Conservation (phyloP, 225 moss, liverwort and hornwort genomes). For the Antitrichia curtipendula region DNA sequence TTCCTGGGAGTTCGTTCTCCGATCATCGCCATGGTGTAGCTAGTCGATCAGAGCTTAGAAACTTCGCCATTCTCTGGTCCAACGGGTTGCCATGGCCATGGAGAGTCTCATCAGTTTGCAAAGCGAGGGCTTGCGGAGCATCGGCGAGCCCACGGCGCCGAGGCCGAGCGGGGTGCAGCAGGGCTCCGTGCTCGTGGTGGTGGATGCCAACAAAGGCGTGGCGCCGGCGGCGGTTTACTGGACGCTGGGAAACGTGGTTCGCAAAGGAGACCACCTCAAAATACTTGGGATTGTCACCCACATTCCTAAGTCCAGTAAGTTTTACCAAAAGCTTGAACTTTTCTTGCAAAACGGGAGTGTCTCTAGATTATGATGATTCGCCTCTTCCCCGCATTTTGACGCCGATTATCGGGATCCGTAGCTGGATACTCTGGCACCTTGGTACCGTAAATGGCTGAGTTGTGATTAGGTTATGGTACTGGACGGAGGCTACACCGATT, state of each 20-base stretch:
- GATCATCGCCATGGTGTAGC: background rate
- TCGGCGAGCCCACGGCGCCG: conserved; percentile 5
- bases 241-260: conserved; percentile 20
- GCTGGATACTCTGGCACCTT: background rate
- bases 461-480: background rate
- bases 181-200: conserved; percentile 23
- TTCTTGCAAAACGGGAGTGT: background rate
- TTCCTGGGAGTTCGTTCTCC: background rate
- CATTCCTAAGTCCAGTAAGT: conserved; percentile 22
- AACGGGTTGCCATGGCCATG: background rate
- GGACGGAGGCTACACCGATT: background rate
- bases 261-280: conserved; percentile 30
- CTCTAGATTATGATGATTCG: background rate
- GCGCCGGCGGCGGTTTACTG: conserved; percentile 13
- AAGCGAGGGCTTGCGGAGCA: conserved; percentile 1
- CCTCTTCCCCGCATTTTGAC: background rate
- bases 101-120: conserved; percentile 15
- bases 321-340: background rate
- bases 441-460: background rate
- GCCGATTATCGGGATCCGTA: background rate
- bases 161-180: conserved; percentile 8
- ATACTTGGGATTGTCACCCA: conserved; percentile 30
- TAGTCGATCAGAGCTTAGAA: background rate
- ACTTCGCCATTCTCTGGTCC: background rate
- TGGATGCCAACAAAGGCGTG: conserved; percentile 31